Conservation (phyloP, 163 green algal genomes). For the Scenedesmus sp. region DNA sequence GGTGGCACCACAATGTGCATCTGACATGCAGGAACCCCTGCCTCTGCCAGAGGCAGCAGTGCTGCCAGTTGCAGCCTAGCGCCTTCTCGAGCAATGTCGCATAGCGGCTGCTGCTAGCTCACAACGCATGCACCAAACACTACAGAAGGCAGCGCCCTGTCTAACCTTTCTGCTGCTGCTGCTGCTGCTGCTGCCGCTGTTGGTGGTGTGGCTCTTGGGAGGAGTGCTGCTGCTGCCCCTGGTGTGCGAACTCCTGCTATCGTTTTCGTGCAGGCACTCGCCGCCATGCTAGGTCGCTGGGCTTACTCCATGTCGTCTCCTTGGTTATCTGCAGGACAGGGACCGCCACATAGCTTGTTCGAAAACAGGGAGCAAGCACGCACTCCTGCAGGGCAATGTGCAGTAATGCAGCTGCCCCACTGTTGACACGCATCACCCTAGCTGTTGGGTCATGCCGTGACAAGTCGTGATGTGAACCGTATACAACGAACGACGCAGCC, state of each 20-base stretch:
- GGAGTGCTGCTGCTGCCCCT: neutral
- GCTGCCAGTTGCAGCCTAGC: neutral
- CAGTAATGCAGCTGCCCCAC: no score
- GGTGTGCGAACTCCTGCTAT: neutral
- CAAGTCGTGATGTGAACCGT: no score
- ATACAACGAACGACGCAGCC: no score
- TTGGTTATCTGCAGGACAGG: neutral
- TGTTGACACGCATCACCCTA: no score
- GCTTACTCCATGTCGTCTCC: slow-evolving; percentile 23
- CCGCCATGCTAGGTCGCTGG: slow-evolving; percentile 46
- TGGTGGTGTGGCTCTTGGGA: neutral
- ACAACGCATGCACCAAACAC: neutral
- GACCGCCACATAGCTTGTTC: neutral
- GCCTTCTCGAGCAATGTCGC: no score
- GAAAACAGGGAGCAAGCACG: neutral
- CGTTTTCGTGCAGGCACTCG: neutral
- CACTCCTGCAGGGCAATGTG: neutral
- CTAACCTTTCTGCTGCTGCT: neutral
- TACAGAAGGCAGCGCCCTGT: neutral
- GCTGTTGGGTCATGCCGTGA: no score
- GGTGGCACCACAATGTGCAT: no score
- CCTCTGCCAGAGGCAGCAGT: neutral
- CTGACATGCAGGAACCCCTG: no score
- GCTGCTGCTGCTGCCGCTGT: neutral
- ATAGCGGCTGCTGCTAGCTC: no score